Conservation (phyloP, 495 filamentous ascomycete genomes). For the Xylaria scruposa region DNA sequence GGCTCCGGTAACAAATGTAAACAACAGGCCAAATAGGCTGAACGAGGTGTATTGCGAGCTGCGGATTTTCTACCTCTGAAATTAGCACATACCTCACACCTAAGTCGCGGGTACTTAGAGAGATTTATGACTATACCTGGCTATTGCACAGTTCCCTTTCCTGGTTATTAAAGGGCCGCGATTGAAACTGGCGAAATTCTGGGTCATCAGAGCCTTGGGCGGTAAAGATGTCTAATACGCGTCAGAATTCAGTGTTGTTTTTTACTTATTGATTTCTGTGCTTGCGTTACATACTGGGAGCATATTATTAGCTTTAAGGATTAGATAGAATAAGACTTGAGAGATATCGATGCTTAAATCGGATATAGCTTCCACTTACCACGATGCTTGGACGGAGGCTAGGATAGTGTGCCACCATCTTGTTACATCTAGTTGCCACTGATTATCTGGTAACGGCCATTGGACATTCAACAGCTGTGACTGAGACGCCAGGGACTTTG, state of each 20-base stretch:
- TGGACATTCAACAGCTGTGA: background rate
- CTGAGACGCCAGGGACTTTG: background rate
- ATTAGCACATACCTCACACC: no score
- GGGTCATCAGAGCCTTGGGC: background rate
- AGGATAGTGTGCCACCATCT: slow-evolving; percentile 7
- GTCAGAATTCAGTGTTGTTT: background rate
- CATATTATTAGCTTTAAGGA: background rate
- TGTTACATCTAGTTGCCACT: slow-evolving; percentile 22
- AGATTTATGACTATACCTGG: background rate
- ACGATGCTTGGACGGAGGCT: background rate
- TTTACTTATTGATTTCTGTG: no score
- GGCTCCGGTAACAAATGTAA: background rate
- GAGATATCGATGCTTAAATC: background rate
- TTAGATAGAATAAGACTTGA: background rate
- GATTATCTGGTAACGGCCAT: background rate
- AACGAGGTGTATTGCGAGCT: background rate
- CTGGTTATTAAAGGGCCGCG: background rate
- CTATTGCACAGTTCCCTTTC: background rate
- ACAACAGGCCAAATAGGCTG: background rate
- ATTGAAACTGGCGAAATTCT: background rate
- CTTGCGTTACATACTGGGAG: background rate
- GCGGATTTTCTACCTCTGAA: background rate
- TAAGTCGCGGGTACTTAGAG: no score
- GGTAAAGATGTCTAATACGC: background rate
- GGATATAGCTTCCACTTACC: background rate